Base-by-base conservation (phyloP, 257 asterid genomes). In the Capsicum chinense region DNA sequence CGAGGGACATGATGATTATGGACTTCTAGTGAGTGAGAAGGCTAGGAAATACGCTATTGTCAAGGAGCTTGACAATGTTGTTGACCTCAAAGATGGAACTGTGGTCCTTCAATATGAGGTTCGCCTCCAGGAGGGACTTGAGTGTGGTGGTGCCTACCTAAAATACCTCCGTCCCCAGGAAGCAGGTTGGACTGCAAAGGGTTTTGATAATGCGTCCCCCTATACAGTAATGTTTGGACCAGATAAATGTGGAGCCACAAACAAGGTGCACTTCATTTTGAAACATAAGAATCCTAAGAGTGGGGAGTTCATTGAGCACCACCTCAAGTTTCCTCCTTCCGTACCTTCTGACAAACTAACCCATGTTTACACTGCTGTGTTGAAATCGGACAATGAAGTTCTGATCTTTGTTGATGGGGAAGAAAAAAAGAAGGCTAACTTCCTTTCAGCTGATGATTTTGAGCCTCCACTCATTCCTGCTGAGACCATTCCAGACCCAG, bases 221-320 rank as follows among this genome's bases (percentile, higher is more conserved):
- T 97, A 95, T 88, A 21, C 99, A 6, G 93, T 97, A 21, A 97
- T 96, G 99, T 96, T 96, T 86, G 99, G 99, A 56, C 99, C 99
- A 12, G 99, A 96, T 79, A 96, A 87, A 90, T 96, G 99, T 86
- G 99, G 99, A 62, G 89, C 92, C 71, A 96, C 98, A 60, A 96
- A 96, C 92, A 96, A 94, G 90, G 99, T 96, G 85, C 99, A 96
- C 91, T 96, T 96, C 90, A 96, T 96, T 68, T 82, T 93, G 88
- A 96, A 94, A 90, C 98, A 96, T 88, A 88, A 92, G 87, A 96
- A 94, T 86, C 99, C 99, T 52, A 93, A 94, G 90, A 91, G 88
- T 68, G 98, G 93, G 69, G 91, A 92, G 83, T 95, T 79, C 64
- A 84, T 97, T 17, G 99, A 97, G 73, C 99, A 97, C 92, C 99